Evolutionary conservation across 2,329 filamentous ascomycete genomes (phyloP), one percentile per base, ranked within the genome.

Genomic region (Ophiostoma himal-ulmi): DNA sequence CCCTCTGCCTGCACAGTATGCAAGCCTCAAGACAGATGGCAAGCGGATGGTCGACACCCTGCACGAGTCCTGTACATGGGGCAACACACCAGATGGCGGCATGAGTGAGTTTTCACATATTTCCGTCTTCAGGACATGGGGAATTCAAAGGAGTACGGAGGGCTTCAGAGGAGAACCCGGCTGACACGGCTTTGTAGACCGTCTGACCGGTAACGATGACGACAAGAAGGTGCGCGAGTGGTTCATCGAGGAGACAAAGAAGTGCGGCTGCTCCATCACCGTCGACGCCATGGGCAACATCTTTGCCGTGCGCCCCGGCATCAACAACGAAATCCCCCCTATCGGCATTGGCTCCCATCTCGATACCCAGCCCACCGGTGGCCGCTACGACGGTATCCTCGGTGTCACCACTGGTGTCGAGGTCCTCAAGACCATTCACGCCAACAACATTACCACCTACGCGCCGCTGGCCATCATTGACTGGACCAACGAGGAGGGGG

Each of bases 401-500:
- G 92, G 92, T 8, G 85, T 95, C 5, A 83, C 86, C 34, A 87
- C 91, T 0, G 92, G 88, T 0, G 82, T 95, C 0, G 92, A 95
- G 79, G 88, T 91, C 77, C 80, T 95, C 17, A 86, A 83, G 71
- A 84, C 88, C 0, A 80, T 96, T 64, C 83, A 88, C 5, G 91
- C 94, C 22, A 85, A 89, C 72, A 81, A 85, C 30, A 81, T 90
- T 1, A 84, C 90, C 76, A 94, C 91, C 0, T 85, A 90, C 64
- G 90, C 87, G 54, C 89, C 89, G 1, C 84, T 94, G 0, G 91
- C 90, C 0, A 86, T 93, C 0, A 87, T 94, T 2, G 92, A 93
- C 76, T 92, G 89, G 90, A 93, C 90, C 2, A 92, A 92, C 76
- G 92, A 95, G 80, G 92, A 95, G 80, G 91, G 91, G 2, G 91